Evolutionary conservation across 352 stramenopile species (phyloP), one percentile per base, ranked within the genome.

Genomic region (Pythium folliculosum): DNA sequence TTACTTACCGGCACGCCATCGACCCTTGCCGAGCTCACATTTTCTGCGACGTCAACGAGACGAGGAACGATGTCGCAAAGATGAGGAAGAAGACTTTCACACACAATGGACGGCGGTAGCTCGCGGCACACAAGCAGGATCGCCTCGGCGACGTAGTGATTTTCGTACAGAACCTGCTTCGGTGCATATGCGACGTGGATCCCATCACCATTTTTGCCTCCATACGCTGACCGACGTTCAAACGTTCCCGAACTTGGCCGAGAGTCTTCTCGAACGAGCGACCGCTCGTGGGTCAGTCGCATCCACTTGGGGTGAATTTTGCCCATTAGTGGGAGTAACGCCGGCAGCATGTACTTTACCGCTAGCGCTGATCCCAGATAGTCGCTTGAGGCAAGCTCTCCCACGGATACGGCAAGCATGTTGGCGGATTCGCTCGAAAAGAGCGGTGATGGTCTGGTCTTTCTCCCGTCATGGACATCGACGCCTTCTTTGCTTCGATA

Each of bases 131-230:
- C 72, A 38, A 90, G 67, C 9, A 93, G 65, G 16, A 90, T 51
- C 19, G 85, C 75, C 55, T 93, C 83, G 0, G 81, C 85, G n/a
- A 89, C 64, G n/a, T 82, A 75, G 59, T 93, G 82, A 9, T 69
- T 75, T 58, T 90, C 80, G 35, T 91, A 90, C 44, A 93, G 45
- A 37, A 75, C 76, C 9, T 78, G 32, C 65, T 91, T 91, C 51
- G 59, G 69, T 50, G 88, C 54, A 54, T 86, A 91, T 8, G 85
- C 88, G 5, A 90, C 66, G 45, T 93, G 85, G 55, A 93, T 84
- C 5, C 83, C 77, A 48, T 74, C 66, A 16, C 67, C 66, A 58
- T 74, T 71, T 13, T 61, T 68, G 8, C 76, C 69, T n/a, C 81
- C 70, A 51, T 70, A 50, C 1, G 56, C 60, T 43, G 71, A 40